phyloP scores from a whole-genome alignment of 2,329 filamentous ascomycete species.

The Claviceps lovelessii region DNA sequence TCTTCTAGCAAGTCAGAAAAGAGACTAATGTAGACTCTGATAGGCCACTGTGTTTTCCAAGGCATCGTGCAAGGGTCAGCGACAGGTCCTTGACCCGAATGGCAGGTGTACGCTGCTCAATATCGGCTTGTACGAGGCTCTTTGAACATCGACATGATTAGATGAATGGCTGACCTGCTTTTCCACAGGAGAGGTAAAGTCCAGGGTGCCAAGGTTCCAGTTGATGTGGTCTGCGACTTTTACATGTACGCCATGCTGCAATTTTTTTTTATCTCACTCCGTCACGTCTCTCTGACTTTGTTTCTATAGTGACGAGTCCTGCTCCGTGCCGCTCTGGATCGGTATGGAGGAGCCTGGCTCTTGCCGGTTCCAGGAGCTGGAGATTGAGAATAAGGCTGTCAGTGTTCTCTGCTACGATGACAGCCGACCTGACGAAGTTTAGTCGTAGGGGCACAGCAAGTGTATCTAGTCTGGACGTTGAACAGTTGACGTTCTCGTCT shows the following conservation, averaged over 20 bases:
- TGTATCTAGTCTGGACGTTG: neutral
- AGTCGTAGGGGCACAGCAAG: neutral
- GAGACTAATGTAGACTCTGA: neutral
- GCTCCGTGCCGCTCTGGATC: slow-evolving; percentile 2
- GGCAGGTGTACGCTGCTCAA: neutral
- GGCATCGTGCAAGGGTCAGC: neutral
- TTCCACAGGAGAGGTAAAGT: neutral
- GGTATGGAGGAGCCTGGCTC: slow-evolving; percentile 3
- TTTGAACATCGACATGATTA: neutral
- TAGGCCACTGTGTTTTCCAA: slow-evolving; percentile 1
- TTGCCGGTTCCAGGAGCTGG: neutral
- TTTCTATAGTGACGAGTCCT: slow-evolving; percentile 1
- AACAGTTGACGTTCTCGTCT: too few species aligned
- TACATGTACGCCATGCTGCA: neutral
- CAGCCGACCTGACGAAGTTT: neutral
- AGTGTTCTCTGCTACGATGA: slow-evolving; percentile 4
- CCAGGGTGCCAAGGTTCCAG: neutral
- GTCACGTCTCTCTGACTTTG: neutral
- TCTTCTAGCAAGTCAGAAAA: neutral
- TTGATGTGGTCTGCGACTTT: slow-evolving; percentile 1
- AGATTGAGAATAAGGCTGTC: slow-evolving; percentile 1
- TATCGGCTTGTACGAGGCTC: neutral
- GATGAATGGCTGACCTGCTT: neutral
- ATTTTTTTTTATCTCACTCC: neutral
- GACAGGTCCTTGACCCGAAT: neutral